A percentile compares a stretch with the other conserved stretches of the same genome.
Evolutionary conservation across 78 protist genomes (phyloP).

Genomic region (slime mould (Dictyostelium discoideum)): DNA sequence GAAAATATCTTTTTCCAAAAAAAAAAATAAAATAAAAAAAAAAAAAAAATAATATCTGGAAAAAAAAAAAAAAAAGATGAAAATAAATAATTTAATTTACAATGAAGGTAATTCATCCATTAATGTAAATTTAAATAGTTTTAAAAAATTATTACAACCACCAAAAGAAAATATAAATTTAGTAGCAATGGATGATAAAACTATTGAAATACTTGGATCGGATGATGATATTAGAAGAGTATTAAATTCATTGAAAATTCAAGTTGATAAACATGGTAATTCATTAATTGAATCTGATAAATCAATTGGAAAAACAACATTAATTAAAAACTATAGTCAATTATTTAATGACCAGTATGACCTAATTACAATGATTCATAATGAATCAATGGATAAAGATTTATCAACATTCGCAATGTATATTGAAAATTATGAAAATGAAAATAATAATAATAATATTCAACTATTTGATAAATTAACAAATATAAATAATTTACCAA

Average conservation of each 20-base stretch:
- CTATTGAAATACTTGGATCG: neutral
- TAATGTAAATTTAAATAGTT: neutral
- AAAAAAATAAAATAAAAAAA: too few relatives aligned
- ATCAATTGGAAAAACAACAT: neutral
- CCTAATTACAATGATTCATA: neutral
- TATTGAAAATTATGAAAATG: neutral
- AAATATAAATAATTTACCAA: neutral
- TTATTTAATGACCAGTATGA: neutral
- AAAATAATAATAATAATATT: neutral
- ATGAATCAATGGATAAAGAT: neutral
- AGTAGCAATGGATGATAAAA: conserved; percentile 12
- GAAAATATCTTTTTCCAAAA: too few relatives aligned
- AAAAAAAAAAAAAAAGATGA: too few relatives aligned
- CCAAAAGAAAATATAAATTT: neutral
- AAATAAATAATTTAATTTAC: neutral
- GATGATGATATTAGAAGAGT: neutral
- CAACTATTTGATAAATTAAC: neutral
- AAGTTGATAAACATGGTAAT: neutral
- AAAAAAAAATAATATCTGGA: too few relatives aligned
- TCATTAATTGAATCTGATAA: neutral
- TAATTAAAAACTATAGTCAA: neutral
- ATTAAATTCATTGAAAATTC: neutral
- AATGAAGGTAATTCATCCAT: neutral
- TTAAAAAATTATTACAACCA: neutral
- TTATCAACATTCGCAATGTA: neutral